These are phyloP conservation scores for Chaetomium olivaceum DNA, from an alignment of 2,329 filamentous ascomycete genomes.

Conservation along the genomic window DNA sequence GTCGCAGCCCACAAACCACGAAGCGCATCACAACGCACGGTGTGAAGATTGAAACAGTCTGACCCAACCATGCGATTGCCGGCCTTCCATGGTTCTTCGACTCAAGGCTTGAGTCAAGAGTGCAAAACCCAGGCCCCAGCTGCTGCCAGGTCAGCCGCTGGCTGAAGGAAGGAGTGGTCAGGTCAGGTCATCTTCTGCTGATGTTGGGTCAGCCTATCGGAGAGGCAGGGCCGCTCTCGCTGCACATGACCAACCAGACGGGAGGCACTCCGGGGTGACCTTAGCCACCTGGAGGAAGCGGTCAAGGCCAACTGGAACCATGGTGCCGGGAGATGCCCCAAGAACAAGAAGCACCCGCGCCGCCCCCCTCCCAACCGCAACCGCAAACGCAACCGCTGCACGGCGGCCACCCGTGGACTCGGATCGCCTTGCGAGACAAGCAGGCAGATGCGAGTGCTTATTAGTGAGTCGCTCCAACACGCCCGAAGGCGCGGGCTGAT, in stretches of 20 bases:
- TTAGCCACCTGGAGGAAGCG: slow-evolving; percentile 18
- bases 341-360: background rate
- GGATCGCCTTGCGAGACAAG: background rate
- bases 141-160: background rate
- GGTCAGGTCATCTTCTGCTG: slow-evolving; percentile 9
- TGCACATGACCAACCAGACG: slow-evolving; percentile 9
- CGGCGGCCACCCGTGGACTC: background rate
- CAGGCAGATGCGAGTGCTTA: background rate
- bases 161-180: slow-evolving; percentile 1
- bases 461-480: background rate
- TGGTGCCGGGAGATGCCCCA: slow-evolving; percentile 23
- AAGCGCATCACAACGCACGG: background rate
- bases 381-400: background rate
- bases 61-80: background rate
- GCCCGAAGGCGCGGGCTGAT: background rate
- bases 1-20: background rate
- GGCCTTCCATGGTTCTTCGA: background rate
- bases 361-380: background rate
- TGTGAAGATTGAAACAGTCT: background rate
- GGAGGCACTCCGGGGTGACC: slow-evolving; percentile 19
- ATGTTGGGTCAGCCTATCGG: slow-evolving; percentile 24
- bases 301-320: slow-evolving; percentile 28
- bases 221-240: slow-evolving; percentile 19
- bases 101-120: background rate
- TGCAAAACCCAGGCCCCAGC: background rate